Base-by-base conservation (phyloP, 371 early-diverging fungal species). In the Mortierella polycephala region DNA sequence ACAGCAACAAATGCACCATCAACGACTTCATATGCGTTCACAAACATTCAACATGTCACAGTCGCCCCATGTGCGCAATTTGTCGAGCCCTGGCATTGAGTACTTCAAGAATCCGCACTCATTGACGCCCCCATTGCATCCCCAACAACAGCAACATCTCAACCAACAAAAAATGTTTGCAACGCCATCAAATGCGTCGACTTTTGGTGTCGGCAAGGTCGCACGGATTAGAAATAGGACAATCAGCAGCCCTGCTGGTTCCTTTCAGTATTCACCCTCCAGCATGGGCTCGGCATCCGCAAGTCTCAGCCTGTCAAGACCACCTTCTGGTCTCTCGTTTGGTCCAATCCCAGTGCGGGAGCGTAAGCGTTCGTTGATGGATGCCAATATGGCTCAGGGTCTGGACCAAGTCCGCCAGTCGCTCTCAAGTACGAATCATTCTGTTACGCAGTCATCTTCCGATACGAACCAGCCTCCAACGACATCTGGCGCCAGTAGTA, bases 261-360 rank as follows among this genome's bases (percentile, higher is more conserved):
- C 77, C 12, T 64, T 77, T 40, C 71, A 71, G 47, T 71, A 77
- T 23, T 77, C 77, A 18, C 57, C 77, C 0, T 64, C 67, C 10
- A 77, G 65, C 18, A 71, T 77, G 71, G 53, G 57, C 13, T 50
- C 77, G 2, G 51, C 71, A 7, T 44, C 77, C 20, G 64, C 65
- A 11, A 50, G 46, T 46, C 51, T 61, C 20, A 64, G 62, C 21
- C 64, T 71, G 67, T 39, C 71, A 23, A 54, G 77, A n/a, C 71
- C 71, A 18, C 77, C 77, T 9, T 71, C 77, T 0, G 71, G 71
- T 1, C 58, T 64, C 5, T 67, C 71, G 7, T 71, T 71, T 46
- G 77, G 77, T 7, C 71, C 77, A 5, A 63, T 71, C 16, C 77
- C 77, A 5, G 71, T 71, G 16, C 71, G 77, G n/a, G 77, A 77